These are phyloP conservation scores for Fusarium brevicatenulatum DNA, from an alignment of 2,329 filamentous ascomycete genomes.

Conservation along the genomic window DNA sequence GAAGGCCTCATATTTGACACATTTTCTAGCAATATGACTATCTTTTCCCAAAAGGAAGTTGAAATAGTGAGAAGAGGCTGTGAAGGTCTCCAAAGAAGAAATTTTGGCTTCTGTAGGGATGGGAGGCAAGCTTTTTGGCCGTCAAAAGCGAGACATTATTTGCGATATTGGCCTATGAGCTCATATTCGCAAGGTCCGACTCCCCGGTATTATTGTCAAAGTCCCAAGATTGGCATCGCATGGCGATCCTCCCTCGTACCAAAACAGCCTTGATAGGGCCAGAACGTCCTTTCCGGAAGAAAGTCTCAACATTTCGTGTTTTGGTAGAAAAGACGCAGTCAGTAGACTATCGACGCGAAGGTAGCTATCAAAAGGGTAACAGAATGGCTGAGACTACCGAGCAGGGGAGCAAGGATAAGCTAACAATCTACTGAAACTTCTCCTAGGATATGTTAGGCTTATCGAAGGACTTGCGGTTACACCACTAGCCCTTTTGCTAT, in stretches of 20 bases:
- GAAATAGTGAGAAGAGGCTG: not conserved
- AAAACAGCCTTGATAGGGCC: not conserved
- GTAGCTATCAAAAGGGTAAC: not conserved
- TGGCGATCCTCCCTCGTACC: not conserved
- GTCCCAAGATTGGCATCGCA: not conserved
- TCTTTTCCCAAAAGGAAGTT: not conserved
- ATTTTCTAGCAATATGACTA: not conserved
- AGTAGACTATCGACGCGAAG: not conserved
- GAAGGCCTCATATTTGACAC: not conserved
- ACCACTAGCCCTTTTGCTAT: too few species aligned
- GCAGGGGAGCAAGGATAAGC: too few species aligned
- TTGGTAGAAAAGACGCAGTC: not conserved
- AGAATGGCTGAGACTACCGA: too few species aligned
- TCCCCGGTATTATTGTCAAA: not conserved
- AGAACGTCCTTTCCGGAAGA: too few species aligned
- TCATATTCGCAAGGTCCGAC: not conserved
- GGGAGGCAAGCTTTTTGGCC: not conserved
- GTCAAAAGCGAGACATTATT: not conserved
- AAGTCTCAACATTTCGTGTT: not conserved
- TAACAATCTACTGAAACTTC: not conserved
- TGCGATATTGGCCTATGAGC: not conserved
- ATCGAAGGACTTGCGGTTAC: not conserved
- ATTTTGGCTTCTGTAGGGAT: accelerated
- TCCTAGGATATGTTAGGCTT: not conserved
- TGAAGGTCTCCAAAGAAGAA: not conserved